Conservation (phyloP, 371 early-diverging fungal species). For the Mucor saturninus region DNA sequence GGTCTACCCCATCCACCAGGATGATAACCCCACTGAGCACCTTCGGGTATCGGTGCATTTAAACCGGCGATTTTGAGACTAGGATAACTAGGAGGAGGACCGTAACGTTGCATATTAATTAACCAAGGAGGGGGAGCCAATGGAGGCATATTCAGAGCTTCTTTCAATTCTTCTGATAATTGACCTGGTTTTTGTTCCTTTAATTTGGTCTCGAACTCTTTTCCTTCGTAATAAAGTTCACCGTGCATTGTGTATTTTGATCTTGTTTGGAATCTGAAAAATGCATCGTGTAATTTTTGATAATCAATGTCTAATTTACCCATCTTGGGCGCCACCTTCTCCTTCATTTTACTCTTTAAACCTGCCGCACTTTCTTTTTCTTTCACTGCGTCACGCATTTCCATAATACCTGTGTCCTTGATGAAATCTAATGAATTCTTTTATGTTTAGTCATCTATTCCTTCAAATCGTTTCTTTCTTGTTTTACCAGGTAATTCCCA, state of each 20-base stretch:
- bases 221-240: constrained; percentile 97
- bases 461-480: neutral
- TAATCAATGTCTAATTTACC: constrained; percentile 96
- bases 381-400: constrained; percentile 88
- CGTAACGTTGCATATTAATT: constrained; percentile 98
- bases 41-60: constrained; percentile 97
- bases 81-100: constrained; percentile 97
- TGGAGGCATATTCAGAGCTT: constrained; percentile 90
- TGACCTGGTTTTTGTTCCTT: constrained; percentile 91
- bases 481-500: constrained; percentile 88
- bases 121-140: constrained; percentile 98
- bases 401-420: constrained; percentile 96
- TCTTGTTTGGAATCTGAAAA: constrained; percentile 94
- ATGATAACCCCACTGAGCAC: constrained; percentile 99
- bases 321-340: constrained; percentile 93
- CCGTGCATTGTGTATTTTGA: constrained; percentile 85
- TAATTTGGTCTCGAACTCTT: constrained; percentile 91
- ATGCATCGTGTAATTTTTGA: constrained; percentile 96
- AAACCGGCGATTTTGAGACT: constrained; percentile 93
- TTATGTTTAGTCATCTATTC: neutral
- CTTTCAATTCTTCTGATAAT: constrained; percentile 84
- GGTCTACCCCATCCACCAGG: constrained; percentile 99
- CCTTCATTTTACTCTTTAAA: constrained; percentile 87
- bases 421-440: constrained; percentile 76
- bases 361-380: constrained; percentile 83